A percentile compares a stretch with the other conserved stretches of the same genome.
phyloP scores from a whole-genome alignment of 148 eudicot genomes.

The Vaccinium vitisidaea region DNA sequence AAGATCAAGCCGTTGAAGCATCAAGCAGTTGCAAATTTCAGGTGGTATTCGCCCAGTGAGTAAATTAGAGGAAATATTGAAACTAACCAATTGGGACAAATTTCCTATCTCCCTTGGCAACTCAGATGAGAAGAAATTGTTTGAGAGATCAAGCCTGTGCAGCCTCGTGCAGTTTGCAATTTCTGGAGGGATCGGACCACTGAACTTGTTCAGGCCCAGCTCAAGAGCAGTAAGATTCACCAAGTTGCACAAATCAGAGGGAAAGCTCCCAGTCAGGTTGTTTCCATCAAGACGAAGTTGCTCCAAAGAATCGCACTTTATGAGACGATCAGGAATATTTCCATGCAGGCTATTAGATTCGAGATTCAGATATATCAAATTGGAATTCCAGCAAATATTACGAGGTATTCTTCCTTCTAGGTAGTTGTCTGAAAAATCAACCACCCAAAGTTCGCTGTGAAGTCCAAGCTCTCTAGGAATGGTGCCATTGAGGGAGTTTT shows the following conservation, averaged over 20 bases:
- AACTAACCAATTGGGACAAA: conserved; percentile 57
- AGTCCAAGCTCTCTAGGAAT: conserved; percentile 79
- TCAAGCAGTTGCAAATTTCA: conserved; percentile 68
- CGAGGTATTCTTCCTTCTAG: conserved; percentile 78
- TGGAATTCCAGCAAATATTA: conserved; percentile 56
- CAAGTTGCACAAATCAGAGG: conserved; percentile 66
- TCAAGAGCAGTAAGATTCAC: conserved; percentile 68
- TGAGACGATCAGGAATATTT: conserved; percentile 61
- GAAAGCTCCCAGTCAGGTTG: conserved; percentile 63
- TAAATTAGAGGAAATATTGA: conserved; percentile 72
- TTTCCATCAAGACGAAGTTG: conserved; percentile 68
- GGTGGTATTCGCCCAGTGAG: conserved; percentile 62
- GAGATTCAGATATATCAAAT: conserved; percentile 69
- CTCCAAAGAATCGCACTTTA: conserved; percentile 55
- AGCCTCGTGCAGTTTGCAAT: conserved; percentile 60
- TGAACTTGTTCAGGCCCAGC: conserved; percentile 71
- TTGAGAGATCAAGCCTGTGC: conserved; percentile 78
- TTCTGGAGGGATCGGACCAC: conserved; percentile 64
- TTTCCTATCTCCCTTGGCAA: conserved; percentile 82
- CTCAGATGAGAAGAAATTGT: conserved; percentile 55
- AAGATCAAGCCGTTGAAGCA: conserved; percentile 88
- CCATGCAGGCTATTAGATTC: conserved; percentile 58
- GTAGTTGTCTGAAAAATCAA: conserved; percentile 75
- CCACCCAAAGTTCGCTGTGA: conserved; percentile 74
- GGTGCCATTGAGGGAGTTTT: conserved; percentile 58